Conservation (phyloP, 1,139 yeast species). For the Yarrowia galli region DNA sequence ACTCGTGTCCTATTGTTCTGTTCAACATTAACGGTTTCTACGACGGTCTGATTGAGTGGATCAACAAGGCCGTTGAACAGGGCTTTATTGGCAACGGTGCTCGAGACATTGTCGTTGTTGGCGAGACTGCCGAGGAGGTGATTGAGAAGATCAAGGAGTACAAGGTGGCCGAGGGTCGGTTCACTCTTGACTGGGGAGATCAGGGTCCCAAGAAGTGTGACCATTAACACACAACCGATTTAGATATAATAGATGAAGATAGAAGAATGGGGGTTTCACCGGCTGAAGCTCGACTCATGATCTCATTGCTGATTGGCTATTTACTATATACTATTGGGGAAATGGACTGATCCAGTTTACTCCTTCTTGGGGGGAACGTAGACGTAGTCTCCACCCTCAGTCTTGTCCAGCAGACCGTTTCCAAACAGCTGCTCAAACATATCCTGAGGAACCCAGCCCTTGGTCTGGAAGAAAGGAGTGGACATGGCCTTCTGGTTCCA, state of each 20-base stretch:
- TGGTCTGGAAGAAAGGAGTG: slow-evolving; percentile 87
- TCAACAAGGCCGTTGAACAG: slow-evolving; percentile 52
- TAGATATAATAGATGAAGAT: background rate
- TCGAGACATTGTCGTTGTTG: slow-evolving; percentile 73
- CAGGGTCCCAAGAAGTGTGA: slow-evolving; percentile 43
- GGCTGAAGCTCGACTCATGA: too few species aligned
- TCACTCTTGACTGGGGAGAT: slow-evolving; percentile 73
- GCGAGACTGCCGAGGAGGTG: slow-evolving; percentile 60
- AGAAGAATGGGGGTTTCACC: too few species aligned
- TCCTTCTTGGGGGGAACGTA: slow-evolving; percentile 33
- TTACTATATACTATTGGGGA: slow-evolving; percentile 12
- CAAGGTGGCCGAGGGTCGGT: slow-evolving; percentile 75
- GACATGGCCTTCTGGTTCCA: slow-evolving; percentile 73
- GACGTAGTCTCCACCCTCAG: slow-evolving; percentile 57
- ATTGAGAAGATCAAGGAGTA: slow-evolving; percentile 66
- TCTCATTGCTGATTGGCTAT: slow-evolving; percentile 7
- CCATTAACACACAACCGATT: background rate
- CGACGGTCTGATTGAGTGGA: slow-evolving; percentile 67
- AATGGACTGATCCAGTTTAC: background rate
- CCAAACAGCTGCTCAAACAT: slow-evolving; percentile 75
- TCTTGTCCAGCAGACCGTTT: slow-evolving; percentile 66
- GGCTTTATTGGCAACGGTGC: slow-evolving; percentile 76
- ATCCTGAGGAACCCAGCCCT: slow-evolving; percentile 96
- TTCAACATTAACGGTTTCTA: slow-evolving; percentile 83
- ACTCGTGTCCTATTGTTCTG: slow-evolving; percentile 77